Conservation (phyloP, 2,329 filamentous ascomycete species). For the Neofusicoccum laricinum region DNA sequence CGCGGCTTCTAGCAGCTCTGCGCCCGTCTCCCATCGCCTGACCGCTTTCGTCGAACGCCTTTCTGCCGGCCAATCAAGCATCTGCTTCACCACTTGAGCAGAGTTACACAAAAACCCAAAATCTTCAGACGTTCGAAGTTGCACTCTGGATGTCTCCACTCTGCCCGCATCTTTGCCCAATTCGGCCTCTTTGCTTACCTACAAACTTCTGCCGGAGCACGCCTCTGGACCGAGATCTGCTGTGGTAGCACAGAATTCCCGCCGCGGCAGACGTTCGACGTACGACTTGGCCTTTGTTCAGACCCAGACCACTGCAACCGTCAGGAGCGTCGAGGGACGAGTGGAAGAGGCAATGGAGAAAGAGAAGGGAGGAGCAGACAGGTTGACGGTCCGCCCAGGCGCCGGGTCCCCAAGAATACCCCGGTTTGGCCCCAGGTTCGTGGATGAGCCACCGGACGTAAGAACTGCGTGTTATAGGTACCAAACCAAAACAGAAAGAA, state of each 20-base stretch:
- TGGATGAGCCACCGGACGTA: background rate
- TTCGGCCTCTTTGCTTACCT: background rate
- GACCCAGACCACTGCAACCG: background rate
- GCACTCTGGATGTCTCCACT: background rate
- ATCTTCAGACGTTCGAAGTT: constrained; percentile 13
- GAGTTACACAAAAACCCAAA: constrained; percentile 17
- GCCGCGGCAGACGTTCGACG: background rate
- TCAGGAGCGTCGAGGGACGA: background rate
- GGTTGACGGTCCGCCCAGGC: no score
- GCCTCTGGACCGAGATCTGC: background rate
- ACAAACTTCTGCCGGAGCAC: background rate
- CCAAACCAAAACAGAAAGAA: background rate
- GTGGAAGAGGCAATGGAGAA: no score
- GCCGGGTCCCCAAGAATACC: background rate
- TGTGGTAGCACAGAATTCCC: constrained; percentile 5
- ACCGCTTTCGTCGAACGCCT: background rate
- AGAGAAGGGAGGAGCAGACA: background rate
- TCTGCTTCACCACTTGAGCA: background rate
- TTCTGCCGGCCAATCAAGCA: background rate
- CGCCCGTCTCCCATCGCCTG: background rate
- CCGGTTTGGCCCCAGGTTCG: background rate
- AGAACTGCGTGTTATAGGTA: no score
- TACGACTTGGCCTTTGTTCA: background rate
- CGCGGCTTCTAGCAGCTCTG: background rate
- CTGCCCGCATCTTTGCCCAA: background rate